These are phyloP conservation scores for Pichia scutulata DNA, from an alignment of 805 yeast species.

Conservation along the genomic window DNA sequence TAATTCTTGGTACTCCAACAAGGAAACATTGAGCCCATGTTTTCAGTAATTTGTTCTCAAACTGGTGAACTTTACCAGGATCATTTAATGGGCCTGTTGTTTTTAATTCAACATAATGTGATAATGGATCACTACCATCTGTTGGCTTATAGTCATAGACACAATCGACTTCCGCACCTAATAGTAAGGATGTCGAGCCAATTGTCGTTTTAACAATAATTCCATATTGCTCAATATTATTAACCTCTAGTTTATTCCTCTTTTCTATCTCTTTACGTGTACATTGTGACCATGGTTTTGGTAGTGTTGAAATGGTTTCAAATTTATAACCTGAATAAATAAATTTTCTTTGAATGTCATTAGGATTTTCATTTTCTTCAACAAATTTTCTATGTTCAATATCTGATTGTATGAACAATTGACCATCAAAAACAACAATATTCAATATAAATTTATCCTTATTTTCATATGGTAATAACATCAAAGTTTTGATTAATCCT, in stretches of 20 bases:
- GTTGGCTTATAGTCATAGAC: conserved; percentile 71
- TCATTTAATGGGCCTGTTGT: conserved; percentile 52
- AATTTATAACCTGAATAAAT: conserved; percentile 77
- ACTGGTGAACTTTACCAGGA: conserved; percentile 49
- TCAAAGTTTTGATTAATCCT: conserved; percentile 70
- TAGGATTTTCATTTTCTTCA: conserved; percentile 24
- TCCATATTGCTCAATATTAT: conserved; percentile 68
- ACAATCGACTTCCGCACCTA: conserved; percentile 92
- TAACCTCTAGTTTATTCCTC: conserved; percentile 52
- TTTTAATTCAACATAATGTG: conserved; percentile 81
- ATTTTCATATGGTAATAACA: conserved; percentile 57
- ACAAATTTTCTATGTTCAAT: conserved; percentile 25
- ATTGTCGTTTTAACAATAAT: conserved; percentile 81
- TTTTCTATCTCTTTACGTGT: conserved; percentile 61
- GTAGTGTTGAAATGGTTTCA: conserved; percentile 67
- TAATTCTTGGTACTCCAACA: conserved; percentile 71
- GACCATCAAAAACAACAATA: conserved; percentile 67
- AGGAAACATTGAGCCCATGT: conserved; percentile 95
- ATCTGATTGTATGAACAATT: conserved; percentile 50
- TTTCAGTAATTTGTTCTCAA: conserved; percentile 68
- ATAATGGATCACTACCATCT: conserved; percentile 38
- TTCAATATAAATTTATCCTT: conserved; percentile 54
- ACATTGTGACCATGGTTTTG: conserved; percentile 66
- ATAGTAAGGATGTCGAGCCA: conserved; percentile 56
- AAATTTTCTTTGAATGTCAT: conserved; percentile 31